Conservation (phyloP, 768 basidiomycete genomes). For the Podaxis sp. region DNA sequence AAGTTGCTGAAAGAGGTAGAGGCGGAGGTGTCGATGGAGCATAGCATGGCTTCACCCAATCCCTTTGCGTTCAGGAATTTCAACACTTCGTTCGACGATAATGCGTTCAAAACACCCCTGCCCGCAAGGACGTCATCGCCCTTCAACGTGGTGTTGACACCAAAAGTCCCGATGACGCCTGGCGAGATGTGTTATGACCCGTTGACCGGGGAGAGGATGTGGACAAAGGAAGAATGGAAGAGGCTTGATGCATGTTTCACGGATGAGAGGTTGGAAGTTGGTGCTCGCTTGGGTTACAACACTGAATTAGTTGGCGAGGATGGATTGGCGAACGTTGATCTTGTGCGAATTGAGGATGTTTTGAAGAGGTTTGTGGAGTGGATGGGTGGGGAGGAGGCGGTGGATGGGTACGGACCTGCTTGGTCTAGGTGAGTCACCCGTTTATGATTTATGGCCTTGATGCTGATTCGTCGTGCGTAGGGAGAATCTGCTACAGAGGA, state of each 20-base stretch:
- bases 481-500: slow-evolving; percentile 49
- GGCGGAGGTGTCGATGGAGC: slow-evolving; percentile 36
- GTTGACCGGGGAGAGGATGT: slow-evolving; percentile 33
- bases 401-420: slow-evolving; percentile 41
- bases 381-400: slow-evolving; percentile 44
- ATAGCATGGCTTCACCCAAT: slow-evolving; percentile 14
- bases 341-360: slow-evolving; percentile 55
- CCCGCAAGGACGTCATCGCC: slow-evolving; percentile 6
- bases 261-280: slow-evolving; percentile 60
- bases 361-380: slow-evolving; percentile 55
- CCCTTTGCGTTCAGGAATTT: slow-evolving; percentile 13
- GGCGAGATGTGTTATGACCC: slow-evolving; percentile 12
- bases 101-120: slow-evolving; percentile 30
- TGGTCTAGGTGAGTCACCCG: slow-evolving; percentile 56
- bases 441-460: slow-evolving; percentile 3
- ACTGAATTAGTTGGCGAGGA: slow-evolving; percentile 23
- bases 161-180: slow-evolving; percentile 12
- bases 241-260: slow-evolving; percentile 76
- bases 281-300: slow-evolving; percentile 21
- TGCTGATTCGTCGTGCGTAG: slow-evolving; percentile 30
- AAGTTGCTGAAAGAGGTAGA: slow-evolving; percentile 63
- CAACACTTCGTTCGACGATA: slow-evolving; percentile 3
- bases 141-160: neutral
- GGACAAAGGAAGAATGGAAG: slow-evolving; percentile 83
- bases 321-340: slow-evolving; percentile 50